Evolutionary conservation across 495 filamentous ascomycete species (phyloP), one percentile per base, ranked within the genome.

Genomic region (Zalerion maritima): DNA sequence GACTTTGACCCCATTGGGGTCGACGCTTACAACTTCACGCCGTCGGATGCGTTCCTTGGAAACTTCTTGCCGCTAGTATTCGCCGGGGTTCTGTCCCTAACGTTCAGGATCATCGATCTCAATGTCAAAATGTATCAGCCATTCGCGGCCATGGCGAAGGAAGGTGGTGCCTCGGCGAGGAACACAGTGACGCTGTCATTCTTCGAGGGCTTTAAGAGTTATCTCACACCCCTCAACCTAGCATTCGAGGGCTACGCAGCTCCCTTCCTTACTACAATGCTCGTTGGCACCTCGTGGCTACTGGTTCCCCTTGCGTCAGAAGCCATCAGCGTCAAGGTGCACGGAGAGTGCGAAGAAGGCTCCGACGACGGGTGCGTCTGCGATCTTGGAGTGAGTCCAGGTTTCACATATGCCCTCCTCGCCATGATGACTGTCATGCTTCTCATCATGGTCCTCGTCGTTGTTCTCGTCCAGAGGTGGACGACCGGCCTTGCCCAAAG

Each of bases 111-210:
- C 24, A 47, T 56, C 34, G 52, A 56, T 35, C 45, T 49, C 17
- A 54, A 53, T 37, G 46, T 41, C 0, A 56, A 56, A 34, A 42
- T 54, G 6, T 51, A 49, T 24, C 49, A 56, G 28, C 52, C 52
- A 10, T 56, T 50, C 41, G 47, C 49, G 14, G 33, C 42, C 2
- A 40, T 56, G 3, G 36, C 47, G 6, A 15, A 11, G 3, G 22
- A 23, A 9, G 37, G 37, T 21, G 47, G 45, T 14, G 33, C 28
- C 1, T 17, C 25, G 1, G 45, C 38, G 1, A 17, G 35, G 3
- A 32, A 46, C 13, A 41, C 49, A 0, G 28, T 56, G 10, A 44
- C 40, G 14, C 39, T 47, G 26, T n/a, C n/a, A n/a, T 34, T 46
- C 24, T 46, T 50, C 40, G 36, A 38, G 2, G 52, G 50, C 6